A percentile compares a stretch with the other conserved stretches of the same genome.
phyloP scores from a whole-genome alignment of 257 asterid genomes.

The Sherardia arvensis region DNA sequence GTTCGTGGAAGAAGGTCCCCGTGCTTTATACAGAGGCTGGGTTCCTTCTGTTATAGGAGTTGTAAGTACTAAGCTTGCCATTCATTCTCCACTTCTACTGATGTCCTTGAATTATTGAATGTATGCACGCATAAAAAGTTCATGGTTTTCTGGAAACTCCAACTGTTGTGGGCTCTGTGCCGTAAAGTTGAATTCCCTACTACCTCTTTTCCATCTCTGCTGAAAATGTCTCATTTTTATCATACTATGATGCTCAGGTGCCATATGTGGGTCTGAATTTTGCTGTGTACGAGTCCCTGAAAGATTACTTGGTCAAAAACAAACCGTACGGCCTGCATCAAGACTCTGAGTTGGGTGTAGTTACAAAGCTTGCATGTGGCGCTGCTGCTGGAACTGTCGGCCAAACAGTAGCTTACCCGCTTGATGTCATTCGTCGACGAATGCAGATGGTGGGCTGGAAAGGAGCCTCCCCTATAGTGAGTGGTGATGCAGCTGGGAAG shows the following conservation, averaged over 20 bases:
- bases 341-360: constrained; percentile 75
- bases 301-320: constrained; percentile 71
- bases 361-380: constrained; percentile 86
- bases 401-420: constrained; percentile 96
- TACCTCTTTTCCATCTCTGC: neutral
- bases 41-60: constrained; percentile 99
- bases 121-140: neutral
- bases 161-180: neutral
- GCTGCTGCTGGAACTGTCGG: constrained; percentile 97
- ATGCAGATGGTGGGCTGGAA: constrained; percentile 99
- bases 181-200: neutral
- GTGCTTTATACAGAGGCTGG: constrained; percentile 97
- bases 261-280: constrained; percentile 98
- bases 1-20: constrained; percentile 93
- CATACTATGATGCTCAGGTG: constrained; percentile 42
- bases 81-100: neutral
- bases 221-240: constrained; percentile 1
- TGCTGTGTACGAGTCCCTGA: constrained; percentile 93
- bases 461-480: constrained; percentile 65
- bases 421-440: constrained; percentile 89
- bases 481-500: constrained; percentile 72
- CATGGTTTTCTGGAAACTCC: neutral
- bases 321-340: constrained; percentile 60
- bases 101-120: neutral
- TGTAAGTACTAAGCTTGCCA: constrained; percentile 43